A percentile compares a stretch with the other conserved stretches of the same genome.
Conservation (phyloP, 805 yeast species). For the Wickerhamiella azymoides region DNA sequence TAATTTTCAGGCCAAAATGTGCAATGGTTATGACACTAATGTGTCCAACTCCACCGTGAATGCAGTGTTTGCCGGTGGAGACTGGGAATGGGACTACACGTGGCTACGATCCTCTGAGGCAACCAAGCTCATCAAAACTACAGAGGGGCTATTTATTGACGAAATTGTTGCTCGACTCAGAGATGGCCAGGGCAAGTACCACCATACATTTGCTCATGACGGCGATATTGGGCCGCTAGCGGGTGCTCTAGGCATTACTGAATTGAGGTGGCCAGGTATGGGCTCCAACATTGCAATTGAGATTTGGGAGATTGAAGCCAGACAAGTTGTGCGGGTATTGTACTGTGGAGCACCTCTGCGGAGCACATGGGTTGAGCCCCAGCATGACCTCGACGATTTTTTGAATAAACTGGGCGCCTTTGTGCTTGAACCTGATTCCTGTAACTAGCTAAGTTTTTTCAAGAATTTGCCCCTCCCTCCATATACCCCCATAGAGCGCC, state of each 20-base stretch:
- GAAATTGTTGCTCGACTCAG: slow-evolving; percentile 26
- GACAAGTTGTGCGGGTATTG: slow-evolving; percentile 25
- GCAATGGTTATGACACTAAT: slow-evolving; percentile 27
- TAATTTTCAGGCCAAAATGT: slow-evolving; percentile 29
- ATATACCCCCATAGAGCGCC: no score
- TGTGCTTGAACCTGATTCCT: neutral
- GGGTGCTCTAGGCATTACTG: slow-evolving; percentile 26
- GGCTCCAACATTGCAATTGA: slow-evolving; percentile 33
- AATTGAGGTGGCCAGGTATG: slow-evolving; percentile 36
- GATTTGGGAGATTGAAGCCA: slow-evolving; percentile 23
- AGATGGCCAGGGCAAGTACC: slow-evolving; percentile 23
- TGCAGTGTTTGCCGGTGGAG: slow-evolving; percentile 31
- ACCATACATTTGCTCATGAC: slow-evolving; percentile 33
- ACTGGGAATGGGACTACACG: slow-evolving; percentile 33
- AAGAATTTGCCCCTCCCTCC: slow-evolving; percentile 9
- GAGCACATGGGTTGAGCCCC: slow-evolving; percentile 2
- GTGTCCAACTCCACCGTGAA: slow-evolving; percentile 23
- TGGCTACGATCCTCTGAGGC: slow-evolving; percentile 27
- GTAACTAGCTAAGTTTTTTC: no score
- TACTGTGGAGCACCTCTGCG: slow-evolving; percentile 26
- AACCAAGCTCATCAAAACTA: slow-evolving; percentile 24
- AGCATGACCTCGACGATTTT: slow-evolving; percentile 1
- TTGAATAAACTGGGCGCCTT: neutral
- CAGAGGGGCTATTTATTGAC: slow-evolving; percentile 28
- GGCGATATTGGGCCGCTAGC: slow-evolving; percentile 30